phyloP scores from a whole-genome alignment of 805 yeast species.

The Schwanniomyces sp. region DNA sequence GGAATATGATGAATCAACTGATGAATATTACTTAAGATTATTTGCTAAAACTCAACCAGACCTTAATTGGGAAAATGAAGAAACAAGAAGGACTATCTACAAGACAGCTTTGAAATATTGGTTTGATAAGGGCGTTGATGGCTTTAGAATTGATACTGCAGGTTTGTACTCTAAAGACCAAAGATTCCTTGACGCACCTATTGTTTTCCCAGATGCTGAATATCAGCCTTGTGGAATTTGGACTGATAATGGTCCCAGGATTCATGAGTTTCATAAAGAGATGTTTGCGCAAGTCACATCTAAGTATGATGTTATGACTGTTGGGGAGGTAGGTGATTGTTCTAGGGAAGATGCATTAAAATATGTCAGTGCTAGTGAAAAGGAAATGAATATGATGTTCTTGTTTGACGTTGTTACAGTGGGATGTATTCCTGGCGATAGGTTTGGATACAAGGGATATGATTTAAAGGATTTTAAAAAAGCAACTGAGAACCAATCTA shows the following conservation, averaged over 20 bases:
- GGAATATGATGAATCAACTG: constrained; percentile 53
- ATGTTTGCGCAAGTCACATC: constrained; percentile 43
- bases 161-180: constrained; percentile 51
- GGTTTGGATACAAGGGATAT: constrained; percentile 33
- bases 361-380: constrained; percentile 40
- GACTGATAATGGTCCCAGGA: constrained; percentile 50
- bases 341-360: constrained; percentile 41
- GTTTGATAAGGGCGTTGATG: constrained; percentile 57
- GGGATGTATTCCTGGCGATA: constrained; percentile 36
- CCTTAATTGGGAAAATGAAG: constrained; percentile 59
- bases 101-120: constrained; percentile 51
- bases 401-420: constrained; percentile 32
- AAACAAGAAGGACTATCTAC: constrained; percentile 37
- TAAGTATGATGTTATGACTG: constrained; percentile 54
- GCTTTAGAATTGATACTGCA: constrained; percentile 59
- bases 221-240: constrained; percentile 37
- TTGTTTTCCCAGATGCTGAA: constrained; percentile 37
- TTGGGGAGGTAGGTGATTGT: constrained; percentile 55
- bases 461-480: constrained; percentile 41
- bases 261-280: constrained; percentile 58
- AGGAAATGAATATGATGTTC: constrained; percentile 39
- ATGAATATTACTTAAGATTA: constrained; percentile 54
- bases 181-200: constrained; percentile 48
- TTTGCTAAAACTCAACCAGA: constrained; percentile 59
- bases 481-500: constrained; percentile 32